A percentile compares a stretch with the other conserved stretches of the same genome.
Evolutionary conservation across 208 protist genomes (phyloP).

Genomic region (Acanthamoeba polyphaga): DNA sequence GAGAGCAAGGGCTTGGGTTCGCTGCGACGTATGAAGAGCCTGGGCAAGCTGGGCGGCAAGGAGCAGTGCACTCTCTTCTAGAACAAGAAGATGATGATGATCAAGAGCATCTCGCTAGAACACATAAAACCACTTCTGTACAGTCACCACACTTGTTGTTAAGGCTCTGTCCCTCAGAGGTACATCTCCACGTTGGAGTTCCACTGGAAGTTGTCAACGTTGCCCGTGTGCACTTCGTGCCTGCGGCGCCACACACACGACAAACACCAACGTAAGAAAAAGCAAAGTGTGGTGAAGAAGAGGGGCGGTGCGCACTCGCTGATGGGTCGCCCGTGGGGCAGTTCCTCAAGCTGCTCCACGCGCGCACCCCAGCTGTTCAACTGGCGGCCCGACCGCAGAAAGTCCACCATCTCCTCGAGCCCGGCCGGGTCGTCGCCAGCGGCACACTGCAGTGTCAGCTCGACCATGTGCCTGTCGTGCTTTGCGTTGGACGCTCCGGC

Average conservation of each 20-base stretch:
- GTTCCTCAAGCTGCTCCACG: not conserved
- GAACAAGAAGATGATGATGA: too few species aligned
- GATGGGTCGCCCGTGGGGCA: not conserved
- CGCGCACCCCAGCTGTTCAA: slow-evolving; percentile 47
- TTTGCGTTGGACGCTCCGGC: slow-evolving; percentile 16
- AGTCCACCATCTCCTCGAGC: slow-evolving; percentile 10
- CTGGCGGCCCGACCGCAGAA: not conserved
- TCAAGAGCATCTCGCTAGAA: too few species aligned
- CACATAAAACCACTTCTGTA: too few species aligned
- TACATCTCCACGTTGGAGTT: slow-evolving; percentile 47
- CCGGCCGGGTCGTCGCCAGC: not conserved
- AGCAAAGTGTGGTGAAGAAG: not conserved
- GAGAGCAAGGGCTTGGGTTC: not conserved
- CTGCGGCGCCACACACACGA: not conserved
- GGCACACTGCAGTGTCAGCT: not conserved
- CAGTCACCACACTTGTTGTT: too few species aligned
- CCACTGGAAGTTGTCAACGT: slow-evolving; percentile 56
- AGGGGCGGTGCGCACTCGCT: not conserved
- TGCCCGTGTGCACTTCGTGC: slow-evolving; percentile 45
- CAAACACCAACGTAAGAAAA: not conserved
- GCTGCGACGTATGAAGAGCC: not conserved
- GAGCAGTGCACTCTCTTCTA: not conserved
- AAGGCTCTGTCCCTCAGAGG: not conserved
- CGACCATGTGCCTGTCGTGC: not conserved
- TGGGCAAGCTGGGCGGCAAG: not conserved